Conservation (phyloP, 495 filamentous ascomycete species). For the Schizothecium vesticola region DNA sequence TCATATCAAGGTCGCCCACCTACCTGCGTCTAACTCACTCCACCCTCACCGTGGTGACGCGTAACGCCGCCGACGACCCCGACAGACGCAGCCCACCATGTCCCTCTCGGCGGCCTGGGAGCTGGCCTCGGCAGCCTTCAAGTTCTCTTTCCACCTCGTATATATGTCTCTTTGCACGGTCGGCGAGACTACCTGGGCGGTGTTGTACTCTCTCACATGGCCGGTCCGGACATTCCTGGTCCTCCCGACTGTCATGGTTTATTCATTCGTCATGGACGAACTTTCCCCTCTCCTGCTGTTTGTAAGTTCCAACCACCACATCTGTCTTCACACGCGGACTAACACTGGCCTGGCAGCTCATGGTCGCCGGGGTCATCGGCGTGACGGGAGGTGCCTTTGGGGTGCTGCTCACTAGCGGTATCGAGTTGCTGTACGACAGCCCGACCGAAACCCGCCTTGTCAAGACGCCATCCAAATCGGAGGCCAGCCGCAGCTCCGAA, state of each 20-base stretch:
- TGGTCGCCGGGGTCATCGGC: not conserved
- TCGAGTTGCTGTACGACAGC: not conserved
- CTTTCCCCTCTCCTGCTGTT: not conserved
- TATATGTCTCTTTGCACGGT: not conserved
- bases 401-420: not conserved
- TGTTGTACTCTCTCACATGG: not conserved
- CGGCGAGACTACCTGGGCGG: not conserved
- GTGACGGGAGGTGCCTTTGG: not conserved
- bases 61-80: not conserved
- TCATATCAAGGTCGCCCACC: not conserved
- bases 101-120: not conserved
- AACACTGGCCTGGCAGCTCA: not conserved
- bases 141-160: not conserved
- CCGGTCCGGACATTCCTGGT: not conserved
- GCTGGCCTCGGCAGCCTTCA: not conserved
- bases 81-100: not conserved
- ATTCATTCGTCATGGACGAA: not conserved
- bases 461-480: not conserved
- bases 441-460: not conserved
- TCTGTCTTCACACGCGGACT: not conserved
- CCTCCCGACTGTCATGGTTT: not conserved
- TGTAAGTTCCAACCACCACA: not conserved
- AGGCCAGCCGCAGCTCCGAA: not conserved
- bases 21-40: not conserved
- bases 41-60: not conserved